Percentiles rank a stretch among this genome's conserved stretches.
phyloP scores from a whole-genome alignment of 257 asterid species.

The Ligustrum vulgare region DNA sequence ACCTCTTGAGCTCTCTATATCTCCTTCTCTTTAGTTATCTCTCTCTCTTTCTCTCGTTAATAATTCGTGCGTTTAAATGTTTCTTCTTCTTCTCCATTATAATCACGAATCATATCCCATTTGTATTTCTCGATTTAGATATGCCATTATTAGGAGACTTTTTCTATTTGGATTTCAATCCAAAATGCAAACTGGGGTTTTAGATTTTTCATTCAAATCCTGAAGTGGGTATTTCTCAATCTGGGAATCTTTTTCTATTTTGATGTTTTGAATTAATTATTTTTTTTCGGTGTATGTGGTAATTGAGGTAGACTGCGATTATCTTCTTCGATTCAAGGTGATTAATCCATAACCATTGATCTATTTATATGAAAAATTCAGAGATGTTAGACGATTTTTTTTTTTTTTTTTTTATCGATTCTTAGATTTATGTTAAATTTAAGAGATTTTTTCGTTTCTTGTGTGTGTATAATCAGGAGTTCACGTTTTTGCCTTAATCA shows the following conservation, averaged over 20 bases:
- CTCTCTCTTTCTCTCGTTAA: constrained; percentile 14
- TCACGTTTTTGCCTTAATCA: neutral
- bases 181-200: constrained; percentile 31
- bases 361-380: neutral
- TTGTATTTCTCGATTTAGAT: constrained; percentile 26
- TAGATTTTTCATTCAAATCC: constrained; percentile 21
- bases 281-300: constrained; percentile 23
- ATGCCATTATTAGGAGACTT: constrained; percentile 36
- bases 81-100: constrained; percentile 16
- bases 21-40: constrained; percentile 26
- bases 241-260: neutral
- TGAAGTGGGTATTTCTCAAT: constrained; percentile 22
- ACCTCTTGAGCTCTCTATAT: constrained; percentile 32
- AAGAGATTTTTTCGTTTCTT: too few species aligned
- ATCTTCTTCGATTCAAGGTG: constrained; percentile 28
- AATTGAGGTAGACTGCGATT: constrained; percentile 31
- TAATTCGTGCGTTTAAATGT: neutral
- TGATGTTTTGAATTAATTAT: constrained; percentile 8
- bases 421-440: neutral
- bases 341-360: neutral
- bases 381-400: neutral
- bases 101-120: neutral
- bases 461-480: neutral
- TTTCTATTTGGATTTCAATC: constrained; percentile 17
- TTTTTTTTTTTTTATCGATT: neutral